Base-by-base conservation (phyloP, 1,139 yeast genomes). In the Scheffersomyces insectosa region DNA sequence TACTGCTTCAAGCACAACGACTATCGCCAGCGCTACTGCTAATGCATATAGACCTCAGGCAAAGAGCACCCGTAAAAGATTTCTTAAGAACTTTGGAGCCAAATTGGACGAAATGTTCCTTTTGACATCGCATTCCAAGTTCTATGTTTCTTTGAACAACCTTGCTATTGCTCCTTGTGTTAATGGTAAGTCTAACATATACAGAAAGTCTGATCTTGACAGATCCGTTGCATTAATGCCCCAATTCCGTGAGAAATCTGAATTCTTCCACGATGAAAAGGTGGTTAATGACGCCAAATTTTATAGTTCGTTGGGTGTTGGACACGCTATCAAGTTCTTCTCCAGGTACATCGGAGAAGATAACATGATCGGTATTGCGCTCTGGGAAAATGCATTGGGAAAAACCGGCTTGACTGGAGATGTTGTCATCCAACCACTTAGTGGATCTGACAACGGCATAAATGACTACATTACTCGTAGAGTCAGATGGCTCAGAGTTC, bases 291-390 rank as follows among this genome's bases (percentile, higher is more conserved):
- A 66, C 42, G 77, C 79, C 2, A 50, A 50, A 32, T 42, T 55
- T 15, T 59, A 60, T 39, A 50, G 68, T 1, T 46, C 56, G 3
- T 43, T 61, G 36, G 77, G 77, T 2, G 61, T 68, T 0, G 95
- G 96, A 0, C 68, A 72, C 42, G 59, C 72, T 5, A 72, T 90
- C 41, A 75, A 82, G 44, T 80, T 82, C 48, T 89, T 90, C 63
- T 82, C 96, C 7, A 72, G 83, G 46, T 90, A 85, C 61, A 89
- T 90, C 57, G 96, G 96, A 3, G 97, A 89, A 59, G 97, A 89
- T 63, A 89, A 89, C 61, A 87, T 89, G 95, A 88, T 89, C 51
- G 96, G 89, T 8, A 88, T 87, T 42, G 88, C 91, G 1, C 61
- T 89, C 13, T 90, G 96, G 96, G 83, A 82, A 42, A 66, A 66